Evolutionary conservation across 192 early-diverging fungal species (phyloP).

Genomic region (Coemansia sp.): DNA sequence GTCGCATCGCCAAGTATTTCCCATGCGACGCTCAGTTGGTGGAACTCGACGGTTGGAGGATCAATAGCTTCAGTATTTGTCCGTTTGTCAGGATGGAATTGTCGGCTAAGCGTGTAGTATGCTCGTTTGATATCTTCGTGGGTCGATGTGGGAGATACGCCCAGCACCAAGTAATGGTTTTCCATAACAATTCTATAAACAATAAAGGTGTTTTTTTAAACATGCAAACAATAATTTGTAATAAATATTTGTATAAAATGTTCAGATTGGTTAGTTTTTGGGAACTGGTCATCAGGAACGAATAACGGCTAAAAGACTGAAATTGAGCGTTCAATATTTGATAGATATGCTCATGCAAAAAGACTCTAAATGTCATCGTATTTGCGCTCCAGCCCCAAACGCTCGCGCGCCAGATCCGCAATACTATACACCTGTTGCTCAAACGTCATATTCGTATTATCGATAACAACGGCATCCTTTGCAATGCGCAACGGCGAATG

Average conservation of each 20-base stretch:
- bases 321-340: no score
- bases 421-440: slow-evolving; percentile 69
- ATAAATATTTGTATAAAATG: not conserved
- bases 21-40: slow-evolving; percentile 45
- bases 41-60: slow-evolving; percentile 15
- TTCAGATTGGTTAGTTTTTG: not conserved
- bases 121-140: slow-evolving; percentile 41
- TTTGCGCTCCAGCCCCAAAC: slow-evolving; percentile 47
- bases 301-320: not conserved
- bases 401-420: slow-evolving; percentile 51
- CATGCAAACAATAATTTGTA: not conserved
- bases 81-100: slow-evolving; percentile 40
- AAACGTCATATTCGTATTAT: slow-evolving; percentile 69
- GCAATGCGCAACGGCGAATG: slow-evolving; percentile 72
- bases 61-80: not conserved
- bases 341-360: no score
- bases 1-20: slow-evolving; percentile 27
- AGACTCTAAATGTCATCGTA: slow-evolving; percentile 23
- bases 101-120: slow-evolving; percentile 35
- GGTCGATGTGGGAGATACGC: slow-evolving; percentile 13
- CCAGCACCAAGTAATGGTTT: slow-evolving; percentile 28
- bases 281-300: not conserved
- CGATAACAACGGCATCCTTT: slow-evolving; percentile 67
- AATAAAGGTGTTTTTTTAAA: not conserved
- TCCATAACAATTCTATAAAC: not conserved